These are phyloP conservation scores for Plasmodium gonderi DNA, from an alignment of 169 alveolate genomes.

Conservation along the genomic window DNA sequence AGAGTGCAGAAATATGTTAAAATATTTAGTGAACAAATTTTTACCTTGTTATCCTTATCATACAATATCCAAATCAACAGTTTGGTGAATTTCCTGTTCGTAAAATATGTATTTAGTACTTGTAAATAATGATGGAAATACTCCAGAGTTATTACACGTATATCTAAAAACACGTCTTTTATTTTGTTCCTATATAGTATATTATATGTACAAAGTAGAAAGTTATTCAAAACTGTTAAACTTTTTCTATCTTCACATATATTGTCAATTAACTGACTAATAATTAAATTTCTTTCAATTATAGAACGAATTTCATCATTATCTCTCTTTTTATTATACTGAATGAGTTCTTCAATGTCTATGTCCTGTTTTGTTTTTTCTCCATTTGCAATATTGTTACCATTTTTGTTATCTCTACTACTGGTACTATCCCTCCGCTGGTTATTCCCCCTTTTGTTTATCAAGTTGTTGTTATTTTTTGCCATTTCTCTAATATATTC, in stretches of 20 bases:
- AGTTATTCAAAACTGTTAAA: conserved; percentile 60
- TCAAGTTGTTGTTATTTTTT: conserved; percentile 8
- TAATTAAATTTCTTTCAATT: conserved; percentile 63
- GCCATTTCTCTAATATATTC: conserved; percentile 61
- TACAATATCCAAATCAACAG: conserved; percentile 61
- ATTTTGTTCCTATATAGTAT: conserved; percentile 59
- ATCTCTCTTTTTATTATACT: conserved; percentile 7
- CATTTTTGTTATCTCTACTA: background rate
- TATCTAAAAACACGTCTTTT: conserved; percentile 70
- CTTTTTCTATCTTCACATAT: conserved; percentile 65
- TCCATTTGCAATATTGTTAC: background rate
- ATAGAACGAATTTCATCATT: conserved; percentile 6
- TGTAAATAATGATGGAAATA: conserved; percentile 34
- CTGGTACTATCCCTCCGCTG: background rate
- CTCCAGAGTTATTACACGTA: conserved; percentile 45
- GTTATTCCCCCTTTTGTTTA: background rate
- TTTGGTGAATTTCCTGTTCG: conserved; percentile 67
- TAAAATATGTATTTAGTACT: conserved; percentile 21
- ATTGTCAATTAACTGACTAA: conserved; percentile 59
- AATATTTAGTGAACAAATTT: conserved; percentile 9
- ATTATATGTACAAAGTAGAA: conserved; percentile 49
- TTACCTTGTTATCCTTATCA: conserved; percentile 68
- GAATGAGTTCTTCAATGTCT: conserved; percentile 56
- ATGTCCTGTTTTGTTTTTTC: background rate
- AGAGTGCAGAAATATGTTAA: conserved; percentile 52